Evolutionary conservation across 176 grass and related monocot genomes (phyloP).

Genomic region (Rhipidocladum racemiflorum): DNA sequence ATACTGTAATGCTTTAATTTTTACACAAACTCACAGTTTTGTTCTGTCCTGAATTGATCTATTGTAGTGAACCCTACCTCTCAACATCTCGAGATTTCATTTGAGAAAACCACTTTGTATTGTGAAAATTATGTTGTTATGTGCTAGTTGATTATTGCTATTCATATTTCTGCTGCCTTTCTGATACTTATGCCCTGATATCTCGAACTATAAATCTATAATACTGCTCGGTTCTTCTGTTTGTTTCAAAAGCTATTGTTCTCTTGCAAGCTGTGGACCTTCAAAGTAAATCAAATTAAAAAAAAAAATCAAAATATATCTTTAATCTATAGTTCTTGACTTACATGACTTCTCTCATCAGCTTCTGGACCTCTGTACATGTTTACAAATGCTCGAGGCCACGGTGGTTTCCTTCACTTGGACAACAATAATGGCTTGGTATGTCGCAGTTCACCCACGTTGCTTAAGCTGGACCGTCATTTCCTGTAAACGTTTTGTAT

Average conservation of each 20-base stretch:
- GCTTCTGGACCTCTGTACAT: slow-evolving; percentile 80
- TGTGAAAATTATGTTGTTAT: background rate
- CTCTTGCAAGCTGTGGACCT: background rate
- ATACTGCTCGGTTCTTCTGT: background rate
- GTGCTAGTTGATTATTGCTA: background rate
- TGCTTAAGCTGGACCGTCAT: background rate
- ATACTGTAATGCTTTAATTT: background rate
- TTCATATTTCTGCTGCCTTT: background rate
- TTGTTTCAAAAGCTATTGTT: background rate
- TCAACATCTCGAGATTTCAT: background rate
- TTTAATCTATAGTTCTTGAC: background rate
- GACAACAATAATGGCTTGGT: slow-evolving; percentile 57
- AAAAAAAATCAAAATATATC: background rate
- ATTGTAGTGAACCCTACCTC: background rate
- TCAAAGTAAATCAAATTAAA: slow-evolving; percentile 7
- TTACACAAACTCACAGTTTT: background rate
- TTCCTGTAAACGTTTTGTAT: background rate
- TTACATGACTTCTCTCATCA: slow-evolving; percentile 30
- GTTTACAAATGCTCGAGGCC: slow-evolving; percentile 74
- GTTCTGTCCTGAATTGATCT: background rate
- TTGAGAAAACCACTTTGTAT: background rate
- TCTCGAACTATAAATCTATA: background rate
- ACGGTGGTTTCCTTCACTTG: slow-evolving; percentile 92
- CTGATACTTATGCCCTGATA: background rate
- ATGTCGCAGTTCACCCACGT: slow-evolving; percentile 25